Base-by-base conservation (phyloP, 495 filamentous ascomycete genomes). In the Aspergillus egyptiacus region DNA sequence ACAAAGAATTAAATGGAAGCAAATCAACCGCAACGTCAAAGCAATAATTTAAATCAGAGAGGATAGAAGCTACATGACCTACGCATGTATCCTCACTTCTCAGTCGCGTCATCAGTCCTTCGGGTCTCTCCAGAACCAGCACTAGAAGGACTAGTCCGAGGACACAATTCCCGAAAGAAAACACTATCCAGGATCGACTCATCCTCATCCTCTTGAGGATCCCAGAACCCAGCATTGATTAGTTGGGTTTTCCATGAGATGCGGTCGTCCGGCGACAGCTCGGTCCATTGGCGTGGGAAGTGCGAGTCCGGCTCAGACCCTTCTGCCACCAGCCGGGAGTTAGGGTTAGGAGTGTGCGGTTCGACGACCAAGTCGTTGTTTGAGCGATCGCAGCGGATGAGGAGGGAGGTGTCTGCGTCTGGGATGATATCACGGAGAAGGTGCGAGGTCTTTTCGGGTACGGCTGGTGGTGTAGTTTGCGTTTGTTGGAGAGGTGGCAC, bases 201-300 rank as follows among this genome's bases (percentile, higher is more conserved):
- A 20, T 37, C 86, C 1, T 85, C 85, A 66, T 90, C 77, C 30
- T 77, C 77, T 46, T 77, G 76, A 5, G 76, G 72, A 22, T 32
- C 28, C 87, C 87, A 91, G 43, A 87, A 74, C 4, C 87, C 89
- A 2, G 86, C 82, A 48, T 79, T 69, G 48, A 74, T 73, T 32
- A 95, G 68, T 55, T 73, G 75, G 53, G 73, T 62, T 70, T 83
- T 87, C 89, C 89, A 95, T 11, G 62, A 56, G 38, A 71, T 62
- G 54, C 76, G 76, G 63, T 91, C 78, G 32, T 71, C 56, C 6
- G 64, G 58, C 2, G 68, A 63, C 36, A 95, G 58, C 44, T 87
- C 80, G 32, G 85, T 77, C 85, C 87, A 95, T 40, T 78, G 65
- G 36, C 76, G 75, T 27, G 77, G 50, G 23, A 17, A 1, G 32